Evolutionary conservation across 208 protist species (phyloP).

Genomic region (Leishmania tarentolae): DNA sequence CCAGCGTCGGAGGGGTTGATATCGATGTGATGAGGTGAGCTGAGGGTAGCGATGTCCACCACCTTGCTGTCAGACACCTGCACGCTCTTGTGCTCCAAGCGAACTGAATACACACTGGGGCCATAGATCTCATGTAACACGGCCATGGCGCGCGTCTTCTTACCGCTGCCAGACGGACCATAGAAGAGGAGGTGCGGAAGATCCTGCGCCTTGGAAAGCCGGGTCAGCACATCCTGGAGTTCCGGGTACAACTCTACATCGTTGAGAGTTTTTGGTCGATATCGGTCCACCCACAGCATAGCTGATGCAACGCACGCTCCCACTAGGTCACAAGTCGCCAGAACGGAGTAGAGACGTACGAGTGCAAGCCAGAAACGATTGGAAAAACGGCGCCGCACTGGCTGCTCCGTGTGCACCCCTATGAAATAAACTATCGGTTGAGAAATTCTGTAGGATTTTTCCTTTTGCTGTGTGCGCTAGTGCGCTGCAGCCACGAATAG

Average conservation of each 20-base stretch:
- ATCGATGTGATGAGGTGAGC: conserved; percentile 98
- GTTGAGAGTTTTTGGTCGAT: conserved; percentile 96
- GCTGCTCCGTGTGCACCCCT: background rate
- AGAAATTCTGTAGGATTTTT: background rate
- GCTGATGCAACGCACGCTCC: background rate
- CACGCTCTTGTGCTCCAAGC: conserved; percentile 91
- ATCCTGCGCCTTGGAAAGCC: conserved; percentile 86
- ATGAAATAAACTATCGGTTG: background rate
- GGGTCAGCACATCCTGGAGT: conserved; percentile 88
- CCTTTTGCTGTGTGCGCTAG: background rate
- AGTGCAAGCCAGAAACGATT: background rate
- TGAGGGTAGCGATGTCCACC: conserved; percentile 97
- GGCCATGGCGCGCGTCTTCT: conserved; percentile 97
- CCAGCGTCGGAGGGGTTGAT: conserved; percentile 99
- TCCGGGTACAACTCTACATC: conserved; percentile 95
- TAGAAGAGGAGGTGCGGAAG: conserved; percentile 98
- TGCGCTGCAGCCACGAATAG: background rate
- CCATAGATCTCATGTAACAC: conserved; percentile 95
- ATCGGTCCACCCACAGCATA: conserved; percentile 99
- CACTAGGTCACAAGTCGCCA: background rate
- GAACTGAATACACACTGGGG: conserved; percentile 84
- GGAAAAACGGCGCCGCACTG: background rate
- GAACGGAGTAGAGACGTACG: too few species aligned
- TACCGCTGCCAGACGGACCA: conserved; percentile 96
- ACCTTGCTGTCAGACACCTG: conserved; percentile 92